These are phyloP conservation scores for Aaosphaeria arxii DNA, from an alignment of 2,329 filamentous ascomycete genomes.

Conservation along the genomic window DNA sequence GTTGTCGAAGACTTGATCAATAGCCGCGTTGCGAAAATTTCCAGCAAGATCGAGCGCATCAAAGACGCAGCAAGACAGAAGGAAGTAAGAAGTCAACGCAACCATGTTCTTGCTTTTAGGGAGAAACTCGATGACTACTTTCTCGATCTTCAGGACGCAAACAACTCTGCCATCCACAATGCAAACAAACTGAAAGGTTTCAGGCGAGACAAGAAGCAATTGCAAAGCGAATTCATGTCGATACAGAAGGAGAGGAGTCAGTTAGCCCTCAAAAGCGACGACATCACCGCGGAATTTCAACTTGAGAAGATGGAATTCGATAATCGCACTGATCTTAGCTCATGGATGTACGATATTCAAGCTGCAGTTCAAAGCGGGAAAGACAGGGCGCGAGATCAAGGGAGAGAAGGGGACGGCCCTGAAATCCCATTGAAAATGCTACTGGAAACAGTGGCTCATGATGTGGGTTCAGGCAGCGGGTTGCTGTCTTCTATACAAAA, in stretches of 20 bases:
- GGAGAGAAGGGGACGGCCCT: constrained; percentile 30
- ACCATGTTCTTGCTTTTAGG: constrained; percentile 48
- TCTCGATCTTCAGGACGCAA: constrained; percentile 51
- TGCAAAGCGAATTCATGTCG: constrained; percentile 33
- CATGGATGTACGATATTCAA: constrained; percentile 34
- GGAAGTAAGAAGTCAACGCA: constrained; percentile 44
- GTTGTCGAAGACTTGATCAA: constrained; percentile 50
- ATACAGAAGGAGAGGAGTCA: constrained; percentile 36
- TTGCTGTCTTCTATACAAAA: constrained; percentile 24
- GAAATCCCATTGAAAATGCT: constrained; percentile 29
- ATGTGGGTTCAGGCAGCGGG: constrained; percentile 24
- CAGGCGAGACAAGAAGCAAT: constrained; percentile 45
- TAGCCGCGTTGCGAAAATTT: constrained; percentile 42
- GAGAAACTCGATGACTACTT: constrained; percentile 48
- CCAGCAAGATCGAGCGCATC: constrained; percentile 35
- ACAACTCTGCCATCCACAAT: constrained; percentile 49
- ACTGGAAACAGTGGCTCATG: constrained; percentile 23
- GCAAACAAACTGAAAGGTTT: constrained; percentile 43
- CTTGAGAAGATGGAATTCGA: constrained; percentile 23
- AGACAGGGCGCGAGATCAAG: constrained; percentile 25
- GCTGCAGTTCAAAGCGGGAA: constrained; percentile 33
- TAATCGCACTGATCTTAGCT: constrained; percentile 22
- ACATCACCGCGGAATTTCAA: constrained; percentile 37
- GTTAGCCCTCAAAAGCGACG: constrained; percentile 50
- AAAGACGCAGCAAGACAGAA: constrained; percentile 38